These are phyloP conservation scores for Blechomonas ayalai DNA, from an alignment of 208 protist species.

Conservation along the genomic window DNA sequence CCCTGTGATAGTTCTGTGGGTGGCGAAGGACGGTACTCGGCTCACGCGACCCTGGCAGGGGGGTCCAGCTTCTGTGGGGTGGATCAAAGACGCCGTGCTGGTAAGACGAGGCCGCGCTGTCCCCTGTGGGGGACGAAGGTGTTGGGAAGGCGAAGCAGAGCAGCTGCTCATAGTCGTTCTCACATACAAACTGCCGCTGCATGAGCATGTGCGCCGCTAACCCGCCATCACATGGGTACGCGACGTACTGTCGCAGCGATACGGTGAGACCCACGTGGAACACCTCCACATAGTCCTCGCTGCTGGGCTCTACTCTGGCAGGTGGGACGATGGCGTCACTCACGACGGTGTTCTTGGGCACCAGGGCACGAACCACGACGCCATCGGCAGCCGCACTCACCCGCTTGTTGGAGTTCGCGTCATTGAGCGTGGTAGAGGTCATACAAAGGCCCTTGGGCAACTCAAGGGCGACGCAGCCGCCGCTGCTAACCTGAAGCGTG, in stretches of 20 bases:
- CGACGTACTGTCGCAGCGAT: conserved; percentile 56
- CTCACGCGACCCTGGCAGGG: too few relatives aligned
- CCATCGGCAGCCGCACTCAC: conserved; percentile 31
- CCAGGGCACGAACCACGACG: conserved; percentile 33
- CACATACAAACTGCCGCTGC: conserved; percentile 57
- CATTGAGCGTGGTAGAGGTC: conserved; percentile 68
- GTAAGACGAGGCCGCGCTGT: too few relatives aligned
- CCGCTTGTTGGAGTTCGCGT: conserved; percentile 77
- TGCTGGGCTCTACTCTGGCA: background rate
- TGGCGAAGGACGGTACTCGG: too few relatives aligned
- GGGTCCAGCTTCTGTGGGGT: too few relatives aligned
- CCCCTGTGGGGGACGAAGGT: too few relatives aligned
- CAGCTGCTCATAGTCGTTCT: conserved; percentile 68
- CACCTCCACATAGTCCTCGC: conserved; percentile 39
- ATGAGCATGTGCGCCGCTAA: conserved; percentile 49
- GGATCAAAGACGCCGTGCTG: too few relatives aligned
- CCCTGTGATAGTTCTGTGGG: too few relatives aligned
- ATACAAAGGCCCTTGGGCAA: conserved; percentile 52
- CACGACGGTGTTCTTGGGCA: conserved; percentile 12
- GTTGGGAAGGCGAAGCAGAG: too few relatives aligned
- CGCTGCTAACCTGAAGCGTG: conserved; percentile 30
- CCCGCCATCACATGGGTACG: conserved; percentile 74
- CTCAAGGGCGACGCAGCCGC: conserved; percentile 46
- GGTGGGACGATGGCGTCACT: background rate
- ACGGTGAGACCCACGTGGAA: conserved; percentile 60